Conservation (phyloP, 306 rosid genomes). For the Delonix regia region DNA sequence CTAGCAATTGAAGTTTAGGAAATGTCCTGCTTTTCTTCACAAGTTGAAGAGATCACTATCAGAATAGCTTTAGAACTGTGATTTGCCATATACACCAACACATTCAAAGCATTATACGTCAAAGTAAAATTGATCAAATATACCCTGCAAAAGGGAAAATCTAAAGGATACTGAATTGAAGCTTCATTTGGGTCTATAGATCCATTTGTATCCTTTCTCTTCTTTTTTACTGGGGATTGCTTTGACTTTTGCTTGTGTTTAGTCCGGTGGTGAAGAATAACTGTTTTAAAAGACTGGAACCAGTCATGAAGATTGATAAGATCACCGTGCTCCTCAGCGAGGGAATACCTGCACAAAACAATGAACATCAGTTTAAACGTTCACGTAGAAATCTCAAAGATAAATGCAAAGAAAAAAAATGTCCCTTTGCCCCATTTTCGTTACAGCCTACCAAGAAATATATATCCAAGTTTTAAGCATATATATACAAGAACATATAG, state of each 20-base stretch:
- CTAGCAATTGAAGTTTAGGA: background rate
- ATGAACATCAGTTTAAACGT: constrained; percentile 24
- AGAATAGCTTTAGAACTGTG: background rate
- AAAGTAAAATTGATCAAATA: background rate
- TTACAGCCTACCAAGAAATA: background rate
- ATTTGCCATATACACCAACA: constrained; percentile 12
- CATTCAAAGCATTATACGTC: constrained; percentile 10
- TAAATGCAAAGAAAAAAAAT: background rate
- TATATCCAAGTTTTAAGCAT: constrained; percentile 13
- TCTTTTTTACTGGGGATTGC: constrained; percentile 67
- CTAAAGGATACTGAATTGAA: constrained; percentile 86
- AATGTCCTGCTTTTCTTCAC: background rate
- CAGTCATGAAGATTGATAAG: constrained; percentile 95
- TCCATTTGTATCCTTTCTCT: constrained; percentile 54
- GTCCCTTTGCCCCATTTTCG: background rate
- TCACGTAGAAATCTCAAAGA: constrained; percentile 16
- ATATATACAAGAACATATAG: background rate
- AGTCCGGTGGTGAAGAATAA: constrained; percentile 46
- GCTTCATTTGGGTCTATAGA: constrained; percentile 67
- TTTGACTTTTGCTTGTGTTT: constrained; percentile 63
- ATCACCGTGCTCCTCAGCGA: constrained; percentile 97
- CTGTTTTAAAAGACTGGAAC: constrained; percentile 82
- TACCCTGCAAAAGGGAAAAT: constrained; percentile 25
- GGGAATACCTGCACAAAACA: constrained; percentile 58
- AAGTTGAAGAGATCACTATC: constrained; percentile 1